Base-by-base conservation (phyloP, 208 protist species). In the Trypanosoma mega region DNA sequence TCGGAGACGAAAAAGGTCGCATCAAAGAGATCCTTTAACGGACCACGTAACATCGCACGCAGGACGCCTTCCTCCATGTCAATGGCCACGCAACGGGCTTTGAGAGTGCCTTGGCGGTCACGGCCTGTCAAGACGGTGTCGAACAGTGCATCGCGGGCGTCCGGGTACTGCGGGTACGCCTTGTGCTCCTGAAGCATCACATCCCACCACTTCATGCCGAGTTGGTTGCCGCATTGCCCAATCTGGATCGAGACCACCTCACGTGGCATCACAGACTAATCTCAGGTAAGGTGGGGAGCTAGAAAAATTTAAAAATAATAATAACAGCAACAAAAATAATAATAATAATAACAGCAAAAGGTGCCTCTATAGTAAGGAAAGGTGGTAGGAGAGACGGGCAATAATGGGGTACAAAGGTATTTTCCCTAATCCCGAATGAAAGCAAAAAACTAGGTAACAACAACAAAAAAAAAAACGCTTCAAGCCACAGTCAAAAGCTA, bases 51-150 rank as follows among this genome's bases (percentile, higher is more conserved):
- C 73, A 97, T 85, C 12, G 85, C 54, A 26, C 79, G 71, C 47
- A 98, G 67, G 6, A 98, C 96, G 56, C 95, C 94, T 53, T 98
- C 82, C 76, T 99, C 96, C 90, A 98, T 98, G 72, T 99, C 97
- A 24, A 99, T 81, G 0, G 97, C 80, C 12, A 99, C 88, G 36
- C 97, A 97, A 30, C 96, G 84, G 12, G 96, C 96, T 53, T 90
- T 96, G 0, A 97, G 33, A 21, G 69, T 12, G 18, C 26, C 9
- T 52, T 43, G 31, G 8, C 26, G 50, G 26, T 39, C 53, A 16
- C 26, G 24, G 9, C 27, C 49, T 18, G 9, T 45, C 43, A 29
- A 33, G 11, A 20, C 36, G 1, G 46, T 48, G 53, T 74, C 57
- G 57, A 95, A 95, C 44, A 95, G 70, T 20, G 89, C 78, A 31